Evolutionary conservation across 495 filamentous ascomycete species (phyloP), one percentile per base, ranked within the genome.

Genomic region (Annulohypoxylon maeteangense): DNA sequence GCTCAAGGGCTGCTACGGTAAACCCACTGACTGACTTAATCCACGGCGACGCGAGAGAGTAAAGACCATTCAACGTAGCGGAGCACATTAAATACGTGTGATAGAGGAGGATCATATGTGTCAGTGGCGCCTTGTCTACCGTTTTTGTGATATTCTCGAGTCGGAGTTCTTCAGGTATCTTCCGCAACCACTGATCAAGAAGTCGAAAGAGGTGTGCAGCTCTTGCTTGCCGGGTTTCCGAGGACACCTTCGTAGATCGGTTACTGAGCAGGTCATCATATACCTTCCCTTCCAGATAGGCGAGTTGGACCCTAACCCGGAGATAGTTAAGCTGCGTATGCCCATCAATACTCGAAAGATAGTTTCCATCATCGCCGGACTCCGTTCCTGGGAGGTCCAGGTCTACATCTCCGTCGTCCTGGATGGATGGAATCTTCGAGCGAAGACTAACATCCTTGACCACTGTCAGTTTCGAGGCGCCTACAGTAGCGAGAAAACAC

Each of bases 191-290:
- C 14, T 62, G 71, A 20, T 71, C 69, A 16, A 79, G 54, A 42
- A 76, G 62, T 22, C 11, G 31, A 11, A 61, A 58, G n/a, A 77
- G 57, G 22, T 70, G 45, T 2, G 61, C 34, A 18, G 75, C 69
- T 12, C 68, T 68, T 45, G 60, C 57, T 36, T 69, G 65, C 4
- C 75, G 71, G 53, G 60, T 64, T 14, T 67, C 55, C 1, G 8
- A 36, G 3, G 75, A 65, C 11, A 76, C 27, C 45, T 68, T 79
- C 36, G 18, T 61, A 51, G 75, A 72, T 16, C 77, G 67, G 4
- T 75, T 79, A 42, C 75, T 77, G 25, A 74, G 69, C 8, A 79
- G 70, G 36, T 67, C 63, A 31, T 79, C 75, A 29, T 77, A 79
- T 1, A 71, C 56, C 38, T 67, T 69, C 0, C 77, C 77, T 25